These are phyloP conservation scores for Sugiyamaella qingdaonensis DNA, from an alignment of 805 yeast genomes.

Conservation along the genomic window DNA sequence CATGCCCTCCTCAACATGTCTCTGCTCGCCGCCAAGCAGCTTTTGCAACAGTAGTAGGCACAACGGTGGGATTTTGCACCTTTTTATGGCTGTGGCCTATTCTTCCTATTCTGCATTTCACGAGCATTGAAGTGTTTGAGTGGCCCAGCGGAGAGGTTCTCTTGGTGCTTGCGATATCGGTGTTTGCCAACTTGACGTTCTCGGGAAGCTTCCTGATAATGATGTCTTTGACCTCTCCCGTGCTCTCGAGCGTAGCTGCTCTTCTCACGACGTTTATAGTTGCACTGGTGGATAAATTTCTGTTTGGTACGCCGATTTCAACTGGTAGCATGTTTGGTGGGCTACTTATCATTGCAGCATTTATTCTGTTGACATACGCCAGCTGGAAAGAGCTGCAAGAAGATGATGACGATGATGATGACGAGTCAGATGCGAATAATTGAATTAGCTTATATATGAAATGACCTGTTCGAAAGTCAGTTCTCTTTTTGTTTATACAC, in stretches of 20 bases:
- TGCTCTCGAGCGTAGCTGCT: constrained; percentile 62
- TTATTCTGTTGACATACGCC: constrained; percentile 47
- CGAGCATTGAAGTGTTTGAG: constrained; percentile 55
- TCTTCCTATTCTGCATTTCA: constrained; percentile 46
- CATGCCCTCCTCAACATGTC: constrained; percentile 71
- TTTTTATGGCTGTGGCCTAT: constrained; percentile 45
- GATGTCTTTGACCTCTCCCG: constrained; percentile 84
- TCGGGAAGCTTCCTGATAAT: constrained; percentile 68
- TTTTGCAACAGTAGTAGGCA: constrained; percentile 74
- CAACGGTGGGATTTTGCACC: constrained; percentile 59
- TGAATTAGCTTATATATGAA: not conserved
- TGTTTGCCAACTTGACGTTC: constrained; percentile 60
- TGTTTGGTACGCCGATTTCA: constrained; percentile 57
- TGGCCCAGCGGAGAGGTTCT: constrained; percentile 44
- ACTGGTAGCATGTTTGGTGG: constrained; percentile 65
- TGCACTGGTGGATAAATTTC: constrained; percentile 67
- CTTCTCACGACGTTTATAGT: constrained; percentile 74
- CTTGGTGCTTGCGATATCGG: constrained; percentile 48
- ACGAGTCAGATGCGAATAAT: not conserved
- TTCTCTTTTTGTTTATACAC: too few species aligned
- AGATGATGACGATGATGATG: constrained; percentile 32
- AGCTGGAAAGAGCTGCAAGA: constrained; percentile 35
- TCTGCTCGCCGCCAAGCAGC: constrained; percentile 67
- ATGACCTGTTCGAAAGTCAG: too few species aligned
- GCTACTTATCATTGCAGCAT: constrained; percentile 62